A percentile compares a stretch with the other conserved stretches of the same genome.
These are phyloP conservation scores for Magnusiomyces starmeri DNA, from an alignment of 1,139 yeast genomes.

Conservation along the genomic window DNA sequence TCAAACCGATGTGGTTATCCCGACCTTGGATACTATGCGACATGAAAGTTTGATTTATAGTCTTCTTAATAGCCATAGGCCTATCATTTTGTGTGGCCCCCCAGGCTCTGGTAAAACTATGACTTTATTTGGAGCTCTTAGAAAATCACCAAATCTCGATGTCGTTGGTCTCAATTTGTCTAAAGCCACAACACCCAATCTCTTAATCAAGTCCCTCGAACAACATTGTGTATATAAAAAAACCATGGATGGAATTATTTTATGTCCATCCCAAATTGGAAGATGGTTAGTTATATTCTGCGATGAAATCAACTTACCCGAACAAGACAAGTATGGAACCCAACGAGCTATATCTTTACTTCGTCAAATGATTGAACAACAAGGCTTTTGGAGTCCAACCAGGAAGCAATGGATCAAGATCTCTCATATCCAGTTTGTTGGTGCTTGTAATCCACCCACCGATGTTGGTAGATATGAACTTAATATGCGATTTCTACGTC, in stretches of 20 bases:
- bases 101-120: slow-evolving; percentile 98
- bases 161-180: slow-evolving; percentile 74
- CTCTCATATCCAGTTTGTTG: slow-evolving; percentile 72
- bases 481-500: slow-evolving; percentile 61
- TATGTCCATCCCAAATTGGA: slow-evolving; percentile 57
- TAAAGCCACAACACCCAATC: slow-evolving; percentile 63
- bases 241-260: slow-evolving; percentile 43
- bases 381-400: slow-evolving; percentile 68
- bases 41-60: slow-evolving; percentile 58
- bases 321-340: slow-evolving; percentile 64
- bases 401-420: slow-evolving; percentile 62
- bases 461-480: slow-evolving; percentile 68
- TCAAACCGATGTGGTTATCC: slow-evolving; percentile 59
- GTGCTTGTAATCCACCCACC: slow-evolving; percentile 88
- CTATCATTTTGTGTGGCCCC: slow-evolving; percentile 83
- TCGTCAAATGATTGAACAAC: slow-evolving; percentile 64
- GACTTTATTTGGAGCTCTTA: slow-evolving; percentile 68
- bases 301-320: slow-evolving; percentile 86
- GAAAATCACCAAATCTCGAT: slow-evolving; percentile 51
- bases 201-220: slow-evolving; percentile 59
- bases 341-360: slow-evolving; percentile 69
- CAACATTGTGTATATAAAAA: slow-evolving; percentile 62
- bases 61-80: slow-evolving; percentile 49
- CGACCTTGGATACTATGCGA: slow-evolving; percentile 70
- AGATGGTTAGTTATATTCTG: slow-evolving; percentile 81